Base-by-base conservation (phyloP, 1,139 yeast genomes). In the Diutina rugosa region DNA sequence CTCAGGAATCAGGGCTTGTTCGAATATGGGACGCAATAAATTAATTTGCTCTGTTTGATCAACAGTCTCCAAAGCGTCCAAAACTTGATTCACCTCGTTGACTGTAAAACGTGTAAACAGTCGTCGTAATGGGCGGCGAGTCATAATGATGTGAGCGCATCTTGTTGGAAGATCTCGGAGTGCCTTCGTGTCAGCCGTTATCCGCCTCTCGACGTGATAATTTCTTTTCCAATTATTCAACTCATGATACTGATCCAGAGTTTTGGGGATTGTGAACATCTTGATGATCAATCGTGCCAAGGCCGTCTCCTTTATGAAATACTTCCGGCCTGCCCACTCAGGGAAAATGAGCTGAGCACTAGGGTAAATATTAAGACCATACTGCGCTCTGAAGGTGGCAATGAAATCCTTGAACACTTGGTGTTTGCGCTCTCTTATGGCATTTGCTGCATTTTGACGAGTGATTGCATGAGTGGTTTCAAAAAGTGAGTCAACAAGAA, bases 321-420 rank as follows among this genome's bases (percentile, higher is more conserved):
- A 85, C 10, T 74, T 65, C 32, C 90, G 68, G 14, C 71, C 69
- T 57, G 85, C 85, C 61, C 81, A 77, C 59, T 81, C 80, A 0
- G 95, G 93, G 28, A 85, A 69, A 2, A 83, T 72, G 52, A 90
- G 71, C 46, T 84, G 70, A 14, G 87, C 73, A 0, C 84, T 83
- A 0, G 95, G 93, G 62, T 77, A 84, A 5, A 90, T 76, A 65
- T 90, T 84, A 41, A 74, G 67, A 0, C 96, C 96, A 3, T 88
- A 85, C 41, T 81, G 80, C 14, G 72, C 70, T 57, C 84, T 73
- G 85, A 90, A 90, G 29, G 78, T 70, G 3, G 71, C 67, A 54
- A 87, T 73, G 65, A 88, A 91, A 16, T 67, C 32, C 26, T 38
- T 30, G 26, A 49, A 29, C 29, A 49, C 35, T 30, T 30, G 10